Evolutionary conservation across 352 stramenopile species (phyloP).

Genomic region (Stramenopiles sp.): DNA sequence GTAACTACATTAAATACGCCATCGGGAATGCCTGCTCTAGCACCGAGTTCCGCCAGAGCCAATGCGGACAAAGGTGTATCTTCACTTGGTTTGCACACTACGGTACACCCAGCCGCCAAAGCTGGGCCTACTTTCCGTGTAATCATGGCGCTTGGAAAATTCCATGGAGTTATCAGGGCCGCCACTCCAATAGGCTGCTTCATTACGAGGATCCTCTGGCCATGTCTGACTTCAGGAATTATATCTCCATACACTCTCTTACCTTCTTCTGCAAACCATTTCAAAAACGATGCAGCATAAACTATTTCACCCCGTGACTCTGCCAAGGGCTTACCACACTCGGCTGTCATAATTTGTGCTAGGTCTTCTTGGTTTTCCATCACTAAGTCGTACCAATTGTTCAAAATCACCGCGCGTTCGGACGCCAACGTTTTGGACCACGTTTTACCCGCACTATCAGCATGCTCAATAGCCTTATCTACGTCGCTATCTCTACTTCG

Average conservation of each 20-base stretch:
- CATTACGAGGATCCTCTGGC: constrained; percentile 46
- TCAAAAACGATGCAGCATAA: constrained; percentile 78
- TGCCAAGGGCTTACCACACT: constrained; percentile 84
- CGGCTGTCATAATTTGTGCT: constrained; percentile 75
- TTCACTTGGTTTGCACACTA: not conserved
- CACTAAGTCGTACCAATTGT: constrained; percentile 54
- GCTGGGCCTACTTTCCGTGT: constrained; percentile 33
- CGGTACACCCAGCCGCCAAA: not conserved
- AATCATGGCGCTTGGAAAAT: constrained; percentile 45
- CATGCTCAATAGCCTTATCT: constrained; percentile 42
- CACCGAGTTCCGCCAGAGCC: constrained; percentile 26
- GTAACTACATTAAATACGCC: constrained; percentile 37
- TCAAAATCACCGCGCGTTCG: constrained; percentile 43
- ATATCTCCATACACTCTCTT: constrained; percentile 59
- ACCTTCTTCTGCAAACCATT: constrained; percentile 85
- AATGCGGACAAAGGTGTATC: constrained; percentile 25
- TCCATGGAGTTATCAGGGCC: constrained; percentile 47
- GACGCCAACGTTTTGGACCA: constrained; percentile 46
- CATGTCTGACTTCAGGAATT: constrained; percentile 33
- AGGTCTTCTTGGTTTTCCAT: constrained; percentile 46
- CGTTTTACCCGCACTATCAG: constrained; percentile 36
- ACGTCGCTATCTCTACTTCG: constrained; percentile 45
- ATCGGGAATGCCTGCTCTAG: constrained; percentile 32
- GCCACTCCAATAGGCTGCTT: constrained; percentile 40
- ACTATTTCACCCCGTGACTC: constrained; percentile 79